Percentiles rank a stretch among this genome's conserved stretches.
Evolutionary conservation across 1,284 basidiomycete genomes (phyloP).

Genomic region (Microbotryomycetes sp.): DNA sequence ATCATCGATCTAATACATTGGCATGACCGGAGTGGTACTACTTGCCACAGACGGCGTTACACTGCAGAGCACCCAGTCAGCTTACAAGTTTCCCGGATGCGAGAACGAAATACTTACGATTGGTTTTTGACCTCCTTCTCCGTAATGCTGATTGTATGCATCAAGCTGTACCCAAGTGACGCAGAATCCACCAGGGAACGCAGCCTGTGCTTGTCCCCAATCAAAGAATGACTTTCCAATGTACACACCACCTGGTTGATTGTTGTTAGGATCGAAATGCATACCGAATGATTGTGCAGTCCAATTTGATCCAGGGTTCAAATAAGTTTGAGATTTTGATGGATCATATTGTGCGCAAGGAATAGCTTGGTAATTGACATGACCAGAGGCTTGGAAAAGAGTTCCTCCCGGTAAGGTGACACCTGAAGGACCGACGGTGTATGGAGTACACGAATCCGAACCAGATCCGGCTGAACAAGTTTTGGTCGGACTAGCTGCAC

Average conservation of each 20-base stretch:
- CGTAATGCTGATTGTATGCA: conserved; percentile 16
- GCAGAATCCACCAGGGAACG: not conserved
- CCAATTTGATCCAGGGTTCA: not conserved
- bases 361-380: conserved; percentile 17
- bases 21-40: too few species aligned
- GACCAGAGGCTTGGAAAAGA: not conserved
- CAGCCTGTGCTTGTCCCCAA: conserved; percentile 1
- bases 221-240: conserved; percentile 14
- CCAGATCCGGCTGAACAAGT: not conserved
- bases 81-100: too few species aligned
- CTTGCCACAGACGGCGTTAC: not conserved
- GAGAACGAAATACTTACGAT: not conserved
- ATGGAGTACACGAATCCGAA: conserved; percentile 17
- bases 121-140: conserved; percentile 20
- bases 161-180: conserved; percentile 13
- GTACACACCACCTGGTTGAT: conserved; percentile 16
- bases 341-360: conserved; percentile 13
- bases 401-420: conserved; percentile 10
- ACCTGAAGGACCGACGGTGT: conserved; percentile 4
- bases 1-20: too few species aligned
- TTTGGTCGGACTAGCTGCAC: not conserved
- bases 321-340: conserved; percentile 5
- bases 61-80: not conserved
- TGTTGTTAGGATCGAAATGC: conserved; percentile 17
- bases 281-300: conserved; percentile 8